Conservation (phyloP, 2,329 filamentous ascomycete genomes). For the Scedosporium aurantiacum region DNA sequence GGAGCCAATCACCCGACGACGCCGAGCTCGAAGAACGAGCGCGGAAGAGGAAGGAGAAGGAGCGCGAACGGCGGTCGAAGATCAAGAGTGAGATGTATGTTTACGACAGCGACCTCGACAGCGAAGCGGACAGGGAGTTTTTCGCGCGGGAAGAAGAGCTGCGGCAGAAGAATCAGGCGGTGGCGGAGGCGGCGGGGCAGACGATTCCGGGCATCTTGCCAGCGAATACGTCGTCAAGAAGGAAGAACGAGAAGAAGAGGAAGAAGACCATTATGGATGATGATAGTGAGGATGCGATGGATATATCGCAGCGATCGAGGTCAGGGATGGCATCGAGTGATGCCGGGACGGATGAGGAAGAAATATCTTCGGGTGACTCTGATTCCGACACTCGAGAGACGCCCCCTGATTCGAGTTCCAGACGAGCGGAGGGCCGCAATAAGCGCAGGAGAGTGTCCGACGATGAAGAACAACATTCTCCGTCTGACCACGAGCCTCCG, state of each 20-base stretch:
- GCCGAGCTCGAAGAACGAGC: slow-evolving; percentile 55
- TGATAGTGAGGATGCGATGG: slow-evolving; percentile 18
- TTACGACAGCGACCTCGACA: slow-evolving; percentile 72
- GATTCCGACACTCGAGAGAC: slow-evolving; percentile 23
- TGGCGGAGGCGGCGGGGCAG: slow-evolving; percentile 5
- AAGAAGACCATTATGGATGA: slow-evolving; percentile 16
- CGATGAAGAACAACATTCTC: slow-evolving; percentile 16
- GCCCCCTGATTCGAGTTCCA: slow-evolving; percentile 13
- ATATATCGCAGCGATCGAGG: slow-evolving; percentile 15
- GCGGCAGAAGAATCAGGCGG: slow-evolving; percentile 10
- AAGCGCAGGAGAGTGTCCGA: slow-evolving; percentile 26
- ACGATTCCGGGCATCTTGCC: slow-evolving; percentile 36
- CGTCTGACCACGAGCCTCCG: slow-evolving; percentile 11
- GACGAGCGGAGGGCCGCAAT: slow-evolving; percentile 15
- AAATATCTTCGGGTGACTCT: not conserved
- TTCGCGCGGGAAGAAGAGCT: slow-evolving; percentile 61
- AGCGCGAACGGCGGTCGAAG: slow-evolving; percentile 64
- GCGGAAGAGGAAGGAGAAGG: slow-evolving; percentile 50
- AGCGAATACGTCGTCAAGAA: too few species aligned
- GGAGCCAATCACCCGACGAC: slow-evolving; percentile 36
- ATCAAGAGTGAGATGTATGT: slow-evolving; percentile 82
- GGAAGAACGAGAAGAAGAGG: slow-evolving; percentile 24
- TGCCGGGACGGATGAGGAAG: not conserved
- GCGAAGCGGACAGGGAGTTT: slow-evolving; percentile 58
- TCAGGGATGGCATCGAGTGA: slow-evolving; percentile 15